Evolutionary conservation across 2,329 filamentous ascomycete genomes (phyloP).

Genomic region (Sclerotinia borealis): DNA sequence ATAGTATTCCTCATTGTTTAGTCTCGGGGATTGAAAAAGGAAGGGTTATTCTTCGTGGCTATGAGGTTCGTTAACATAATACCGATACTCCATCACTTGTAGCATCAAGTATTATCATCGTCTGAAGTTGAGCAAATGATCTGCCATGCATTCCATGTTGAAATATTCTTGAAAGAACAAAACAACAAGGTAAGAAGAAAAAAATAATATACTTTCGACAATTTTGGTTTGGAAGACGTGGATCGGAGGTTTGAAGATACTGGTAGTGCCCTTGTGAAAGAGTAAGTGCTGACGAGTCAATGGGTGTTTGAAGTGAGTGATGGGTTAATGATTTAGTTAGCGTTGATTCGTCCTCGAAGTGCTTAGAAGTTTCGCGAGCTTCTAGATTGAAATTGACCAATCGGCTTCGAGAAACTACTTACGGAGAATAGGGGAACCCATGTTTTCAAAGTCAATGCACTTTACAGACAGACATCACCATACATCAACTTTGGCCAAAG

Average conservation of each 20-base stretch:
- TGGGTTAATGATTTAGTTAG: constrained; percentile 5
- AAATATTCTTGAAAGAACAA: neutral
- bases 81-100: neutral
- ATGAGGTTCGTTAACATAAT: neutral
- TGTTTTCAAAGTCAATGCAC: neutral
- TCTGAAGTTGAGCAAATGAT: neutral
- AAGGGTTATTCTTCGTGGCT: neutral
- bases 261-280: neutral
- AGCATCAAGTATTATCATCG: neutral
- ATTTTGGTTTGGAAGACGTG: neutral
- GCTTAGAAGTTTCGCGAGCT: neutral
- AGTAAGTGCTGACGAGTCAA: constrained; percentile 6
- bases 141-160: neutral
- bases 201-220: constrained; percentile 1
- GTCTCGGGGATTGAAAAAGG: neutral
- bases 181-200: neutral
- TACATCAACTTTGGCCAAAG: neutral
- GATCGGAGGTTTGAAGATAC: constrained; percentile 1
- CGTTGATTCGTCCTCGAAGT: neutral
- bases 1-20: neutral
- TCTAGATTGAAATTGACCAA: neutral
- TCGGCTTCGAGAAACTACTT: neutral
- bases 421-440: neutral
- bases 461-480: neutral
- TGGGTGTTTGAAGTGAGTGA: neutral